These are phyloP conservation scores for Venturia oleaginea DNA, from an alignment of 2,329 filamentous ascomycete species.

Conservation along the genomic window DNA sequence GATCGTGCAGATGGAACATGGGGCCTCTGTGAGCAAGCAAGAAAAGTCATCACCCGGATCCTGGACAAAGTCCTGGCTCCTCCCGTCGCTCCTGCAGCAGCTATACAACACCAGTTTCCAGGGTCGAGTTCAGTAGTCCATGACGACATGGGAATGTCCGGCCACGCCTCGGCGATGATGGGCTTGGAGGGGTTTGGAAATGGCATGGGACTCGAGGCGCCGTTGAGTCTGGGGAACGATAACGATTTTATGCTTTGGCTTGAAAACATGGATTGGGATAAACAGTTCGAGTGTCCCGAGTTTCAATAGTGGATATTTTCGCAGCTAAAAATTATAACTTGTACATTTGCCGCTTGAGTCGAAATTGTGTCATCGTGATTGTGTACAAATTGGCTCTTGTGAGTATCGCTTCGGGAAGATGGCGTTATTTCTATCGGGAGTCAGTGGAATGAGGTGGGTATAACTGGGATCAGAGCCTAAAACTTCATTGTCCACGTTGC, in stretches of 20 bases:
- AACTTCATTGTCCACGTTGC: too few species aligned
- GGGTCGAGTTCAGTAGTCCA: background rate
- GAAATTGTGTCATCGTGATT: too few species aligned
- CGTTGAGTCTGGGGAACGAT: slow-evolving; percentile 30
- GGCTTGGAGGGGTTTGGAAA: slow-evolving; percentile 13
- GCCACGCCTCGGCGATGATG: slow-evolving; percentile 10
- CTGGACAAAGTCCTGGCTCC: slow-evolving; percentile 35
- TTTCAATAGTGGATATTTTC: background rate
- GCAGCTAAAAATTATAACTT: background rate
- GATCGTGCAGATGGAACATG: slow-evolving; percentile 30
- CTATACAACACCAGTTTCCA: background rate
- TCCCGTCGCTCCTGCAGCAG: background rate
- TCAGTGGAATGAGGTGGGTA: too few species aligned
- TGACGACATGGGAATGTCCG: background rate
- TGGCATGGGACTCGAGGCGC: slow-evolving; percentile 23
- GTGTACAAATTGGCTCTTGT: too few species aligned
- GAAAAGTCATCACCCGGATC: slow-evolving; percentile 32
- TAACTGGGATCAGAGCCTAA: too few species aligned
- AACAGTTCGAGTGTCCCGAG: slow-evolving; percentile 17
- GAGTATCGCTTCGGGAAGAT: too few species aligned
- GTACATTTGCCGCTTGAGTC: too few species aligned
- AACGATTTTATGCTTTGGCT: slow-evolving; percentile 37
- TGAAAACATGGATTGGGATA: slow-evolving; percentile 35
- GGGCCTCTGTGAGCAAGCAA: slow-evolving; percentile 32
- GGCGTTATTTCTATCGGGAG: too few species aligned